Conservation (phyloP, 2,329 filamentous ascomycete genomes). For the Claviceps paspali region DNA sequence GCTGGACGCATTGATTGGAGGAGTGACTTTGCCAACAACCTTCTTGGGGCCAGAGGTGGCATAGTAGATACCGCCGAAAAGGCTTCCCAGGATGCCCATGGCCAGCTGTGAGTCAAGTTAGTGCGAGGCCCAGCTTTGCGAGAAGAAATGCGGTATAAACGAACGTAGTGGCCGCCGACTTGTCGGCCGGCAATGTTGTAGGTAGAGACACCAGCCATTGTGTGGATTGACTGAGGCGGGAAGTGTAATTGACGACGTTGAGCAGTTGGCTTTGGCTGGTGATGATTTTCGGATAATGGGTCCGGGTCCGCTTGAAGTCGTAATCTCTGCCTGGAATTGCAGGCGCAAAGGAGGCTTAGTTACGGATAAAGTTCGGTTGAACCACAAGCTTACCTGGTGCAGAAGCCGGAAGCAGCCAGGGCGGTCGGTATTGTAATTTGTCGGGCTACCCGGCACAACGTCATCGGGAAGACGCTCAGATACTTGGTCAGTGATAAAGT, state of each 20-base stretch:
- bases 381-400: not conserved
- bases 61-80: slow-evolving; percentile 34
- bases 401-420: too few species aligned
- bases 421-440: too few species aligned
- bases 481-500: too few species aligned
- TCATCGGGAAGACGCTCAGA: not conserved
- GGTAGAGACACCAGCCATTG: slow-evolving; percentile 24
- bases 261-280: slow-evolving; percentile 4
- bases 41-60: slow-evolving; percentile 29
- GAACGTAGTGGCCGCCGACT: slow-evolving; percentile 45
- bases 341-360: slow-evolving; percentile 11
- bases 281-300: slow-evolving; percentile 14
- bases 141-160: slow-evolving; percentile 16
- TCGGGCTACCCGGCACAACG: not conserved
- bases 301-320: too few species aligned
- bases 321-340: slow-evolving; percentile 22
- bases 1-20: slow-evolving; percentile 46
- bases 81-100: slow-evolving; percentile 36
- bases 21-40: slow-evolving; percentile 29
- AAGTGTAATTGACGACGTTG: slow-evolving; percentile 7
- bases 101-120: slow-evolving; percentile 29
- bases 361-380: slow-evolving; percentile 17
- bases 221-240: slow-evolving; percentile 11
- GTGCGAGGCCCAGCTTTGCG: slow-evolving; percentile 1
- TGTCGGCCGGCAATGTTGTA: slow-evolving; percentile 44